phyloP scores from a whole-genome alignment of 371 early-diverging fungal species.

The Dichotomocladium elegans region DNA sequence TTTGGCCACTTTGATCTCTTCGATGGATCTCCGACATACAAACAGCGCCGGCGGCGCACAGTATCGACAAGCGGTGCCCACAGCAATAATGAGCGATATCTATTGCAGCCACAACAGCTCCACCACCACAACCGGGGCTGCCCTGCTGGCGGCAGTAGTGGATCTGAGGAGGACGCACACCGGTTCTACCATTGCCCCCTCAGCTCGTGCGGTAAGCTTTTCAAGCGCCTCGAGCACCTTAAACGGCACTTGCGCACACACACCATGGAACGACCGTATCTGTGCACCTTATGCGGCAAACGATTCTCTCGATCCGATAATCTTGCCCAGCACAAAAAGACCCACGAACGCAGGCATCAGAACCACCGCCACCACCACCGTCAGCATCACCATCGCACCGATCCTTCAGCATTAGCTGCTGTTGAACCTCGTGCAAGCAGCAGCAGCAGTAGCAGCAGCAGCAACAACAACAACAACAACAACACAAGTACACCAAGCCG shows the following conservation, averaged over 20 bases:
- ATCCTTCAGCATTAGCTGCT: neutral
- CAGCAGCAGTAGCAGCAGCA: no score
- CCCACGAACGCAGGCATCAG: constrained; percentile 47
- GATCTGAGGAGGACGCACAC: constrained; percentile 1
- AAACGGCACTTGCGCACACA: constrained; percentile 68
- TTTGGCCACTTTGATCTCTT: constrained; percentile 64
- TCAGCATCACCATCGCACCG: neutral
- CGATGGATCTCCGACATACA: constrained; percentile 68
- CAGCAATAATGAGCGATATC: neutral
- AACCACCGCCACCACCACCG: neutral
- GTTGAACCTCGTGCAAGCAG: no score
- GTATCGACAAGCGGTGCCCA: no score
- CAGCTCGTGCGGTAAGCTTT: constrained; percentile 60
- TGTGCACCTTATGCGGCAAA: constrained; percentile 73
- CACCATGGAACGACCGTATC: constrained; percentile 59
- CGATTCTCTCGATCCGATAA: constrained; percentile 80
- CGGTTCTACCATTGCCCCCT: constrained; percentile 13
- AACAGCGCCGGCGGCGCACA: constrained; percentile 65
- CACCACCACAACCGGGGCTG: neutral
- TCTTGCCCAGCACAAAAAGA: constrained; percentile 78
- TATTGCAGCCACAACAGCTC: neutral
- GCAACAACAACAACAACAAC: neutral
- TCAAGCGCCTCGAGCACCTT: constrained; percentile 80
- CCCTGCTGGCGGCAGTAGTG: neutral
- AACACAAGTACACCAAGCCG: no score